Evolutionary conservation across 2,329 filamentous ascomycete genomes (phyloP).

Genomic region (Colletotrichum sublineola): DNA sequence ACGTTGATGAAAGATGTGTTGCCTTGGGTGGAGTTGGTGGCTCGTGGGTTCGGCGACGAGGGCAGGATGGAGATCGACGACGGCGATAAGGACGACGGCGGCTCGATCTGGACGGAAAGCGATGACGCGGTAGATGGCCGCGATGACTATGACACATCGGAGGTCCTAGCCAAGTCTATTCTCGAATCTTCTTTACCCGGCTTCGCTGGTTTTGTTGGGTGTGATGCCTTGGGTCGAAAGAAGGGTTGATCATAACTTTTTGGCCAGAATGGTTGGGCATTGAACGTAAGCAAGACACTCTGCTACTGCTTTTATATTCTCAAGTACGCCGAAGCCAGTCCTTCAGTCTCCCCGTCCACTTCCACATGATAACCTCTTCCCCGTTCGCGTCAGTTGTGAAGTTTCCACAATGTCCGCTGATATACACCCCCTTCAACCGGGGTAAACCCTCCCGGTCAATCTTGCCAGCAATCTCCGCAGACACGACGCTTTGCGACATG

Average conservation of each 20-base stretch:
- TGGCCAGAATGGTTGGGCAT: neutral
- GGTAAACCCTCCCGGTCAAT: too few species aligned
- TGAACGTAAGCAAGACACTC: neutral
- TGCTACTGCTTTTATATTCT: neutral
- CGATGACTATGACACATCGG: neutral
- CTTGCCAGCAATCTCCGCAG: too few species aligned
- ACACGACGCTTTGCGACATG: too few species aligned
- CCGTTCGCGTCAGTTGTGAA: too few species aligned
- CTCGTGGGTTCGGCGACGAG: neutral
- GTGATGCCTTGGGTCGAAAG: neutral
- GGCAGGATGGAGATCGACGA: neutral
- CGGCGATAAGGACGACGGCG: neutral
- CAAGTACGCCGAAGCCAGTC: too few species aligned
- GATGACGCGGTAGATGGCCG: neutral
- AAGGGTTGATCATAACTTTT: neutral
- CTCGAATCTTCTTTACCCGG: too few species aligned
- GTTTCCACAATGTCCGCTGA: too few species aligned
- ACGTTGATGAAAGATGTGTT: neutral
- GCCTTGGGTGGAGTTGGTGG: neutral
- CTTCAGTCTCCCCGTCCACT: too few species aligned
- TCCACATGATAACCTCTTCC: too few species aligned
- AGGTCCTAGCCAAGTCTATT: neutral
- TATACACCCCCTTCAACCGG: too few species aligned
- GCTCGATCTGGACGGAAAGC: neutral
- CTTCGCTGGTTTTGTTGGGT: too few species aligned